A percentile compares a stretch with the other conserved stretches of the same genome.
These are phyloP conservation scores for Populus hybrid DNA, from an alignment of 441 rosid species.

Conservation along the genomic window DNA sequence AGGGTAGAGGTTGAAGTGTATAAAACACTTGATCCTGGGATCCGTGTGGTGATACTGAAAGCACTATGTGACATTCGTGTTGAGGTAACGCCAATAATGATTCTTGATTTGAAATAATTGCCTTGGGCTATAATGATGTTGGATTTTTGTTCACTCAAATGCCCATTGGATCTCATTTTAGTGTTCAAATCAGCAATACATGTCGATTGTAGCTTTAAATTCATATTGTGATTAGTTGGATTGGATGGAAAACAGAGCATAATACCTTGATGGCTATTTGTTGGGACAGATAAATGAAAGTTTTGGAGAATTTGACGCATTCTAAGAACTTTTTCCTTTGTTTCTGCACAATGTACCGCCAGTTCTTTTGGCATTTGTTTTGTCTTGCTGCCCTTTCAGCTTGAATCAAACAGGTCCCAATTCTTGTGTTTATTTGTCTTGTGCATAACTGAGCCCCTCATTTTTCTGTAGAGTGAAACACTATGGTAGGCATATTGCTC, in stretches of 20 bases:
- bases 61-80: constrained; percentile 97
- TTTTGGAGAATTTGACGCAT: background rate
- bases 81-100: constrained; percentile 54
- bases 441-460: background rate
- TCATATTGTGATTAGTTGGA: background rate
- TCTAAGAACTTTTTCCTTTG: background rate
- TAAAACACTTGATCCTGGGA: constrained; percentile 85
- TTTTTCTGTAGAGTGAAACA: background rate
- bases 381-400: background rate
- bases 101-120: constrained; percentile 10
- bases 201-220: constrained; percentile 5
- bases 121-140: constrained; percentile 3
- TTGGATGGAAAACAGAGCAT: background rate
- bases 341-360: background rate
- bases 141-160: background rate
- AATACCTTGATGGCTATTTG: background rate
- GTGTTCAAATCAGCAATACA: background rate
- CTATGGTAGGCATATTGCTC: background rate
- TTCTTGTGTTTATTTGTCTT: background rate
- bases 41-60: constrained; percentile 94
- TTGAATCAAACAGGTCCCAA: background rate
- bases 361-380: background rate
- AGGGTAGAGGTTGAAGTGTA: constrained; percentile 81
- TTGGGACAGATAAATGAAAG: constrained; percentile 2
- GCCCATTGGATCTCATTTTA: background rate